phyloP scores from a whole-genome alignment of 2,329 filamentous ascomycete genomes.

The Hypoxylon sp. region DNA sequence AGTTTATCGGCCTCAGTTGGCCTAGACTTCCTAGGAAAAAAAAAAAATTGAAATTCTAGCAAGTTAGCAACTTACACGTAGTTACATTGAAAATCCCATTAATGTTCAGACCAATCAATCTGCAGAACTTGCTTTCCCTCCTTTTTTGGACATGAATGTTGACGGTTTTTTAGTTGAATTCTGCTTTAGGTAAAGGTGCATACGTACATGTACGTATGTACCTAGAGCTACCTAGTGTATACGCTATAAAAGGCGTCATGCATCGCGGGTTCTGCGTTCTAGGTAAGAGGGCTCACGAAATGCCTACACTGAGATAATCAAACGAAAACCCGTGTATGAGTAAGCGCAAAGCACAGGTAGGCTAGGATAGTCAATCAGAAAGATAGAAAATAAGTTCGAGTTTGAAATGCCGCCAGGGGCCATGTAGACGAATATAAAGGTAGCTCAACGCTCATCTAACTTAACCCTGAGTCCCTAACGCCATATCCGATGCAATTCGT shows the following conservation, averaged over 20 bases:
- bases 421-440: constrained; percentile 28
- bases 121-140: background rate
- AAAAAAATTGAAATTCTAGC: no score
- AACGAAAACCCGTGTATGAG: background rate
- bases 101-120: no score
- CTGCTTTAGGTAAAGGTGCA: no score
- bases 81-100: no score
- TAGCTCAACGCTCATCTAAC: constrained; percentile 1
- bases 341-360: background rate
- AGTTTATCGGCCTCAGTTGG: background rate
- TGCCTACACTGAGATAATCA: background rate
- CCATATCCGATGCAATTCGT: constrained; percentile 25
- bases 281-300: no score
- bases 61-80: no score
- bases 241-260: no score
- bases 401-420: constrained; percentile 29
- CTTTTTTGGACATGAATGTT: background rate
- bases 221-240: no score
- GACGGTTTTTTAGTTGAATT: no score
- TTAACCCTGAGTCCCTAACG: constrained; percentile 23
- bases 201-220: no score
- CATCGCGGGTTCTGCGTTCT: no score
- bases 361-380: background rate
- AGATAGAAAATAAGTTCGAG: constrained; percentile 6
- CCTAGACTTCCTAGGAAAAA: background rate